Base-by-base conservation (phyloP, 139 green algal species). In the Astrephomene gubernaculifera region DNA sequence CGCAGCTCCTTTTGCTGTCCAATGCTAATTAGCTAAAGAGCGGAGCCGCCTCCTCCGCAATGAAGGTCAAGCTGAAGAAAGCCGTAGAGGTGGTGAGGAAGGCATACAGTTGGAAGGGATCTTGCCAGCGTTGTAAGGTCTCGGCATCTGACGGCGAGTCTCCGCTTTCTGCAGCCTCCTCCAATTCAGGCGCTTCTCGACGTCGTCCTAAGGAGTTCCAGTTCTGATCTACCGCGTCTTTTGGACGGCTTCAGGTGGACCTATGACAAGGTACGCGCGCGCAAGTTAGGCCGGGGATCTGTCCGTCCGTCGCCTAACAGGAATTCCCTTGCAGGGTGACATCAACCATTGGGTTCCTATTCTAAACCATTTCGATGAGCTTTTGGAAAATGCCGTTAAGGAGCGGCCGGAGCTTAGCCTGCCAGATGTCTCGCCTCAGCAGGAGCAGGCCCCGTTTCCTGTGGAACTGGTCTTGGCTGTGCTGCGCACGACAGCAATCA, bases 321-420 rank as follows among this genome's bases (percentile, higher is more conserved):
- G 17, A 29, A 5, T 41, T 49, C 52, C 12, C 44, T 38, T 71
- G 71, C 92, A 99, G 96, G 96, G 96, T 27, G 96, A 99, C 52
- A 92, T 98, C 38, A 88, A 95, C 71, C 95, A 98, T 67, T 99
- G 96, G 96, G 87, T 96, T 2, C 79, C 94, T 4, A 79, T 98
- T 0, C 87, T 99, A 63, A 97, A 99, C 87, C 87, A 91, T 21
- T 96, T 98, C 38, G 96, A 99, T 63, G 86, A 79, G 8, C 95
- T 95, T 35, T 93, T 98, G 38, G 94, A 98, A 61, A 64, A 91
- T 82, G 72, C 93, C 65, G 45, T 97, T 8, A 89, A 91, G 74
- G 45, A 70, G 19, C 43, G 64, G 8, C 81, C 93, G 33, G 94
- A 98, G 68, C 81, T 98, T 10, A 78, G 29, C 49, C 49, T 86